phyloP scores from a whole-genome alignment of 2,329 filamentous ascomycete genomes.

The Mycogone perniciosa region DNA sequence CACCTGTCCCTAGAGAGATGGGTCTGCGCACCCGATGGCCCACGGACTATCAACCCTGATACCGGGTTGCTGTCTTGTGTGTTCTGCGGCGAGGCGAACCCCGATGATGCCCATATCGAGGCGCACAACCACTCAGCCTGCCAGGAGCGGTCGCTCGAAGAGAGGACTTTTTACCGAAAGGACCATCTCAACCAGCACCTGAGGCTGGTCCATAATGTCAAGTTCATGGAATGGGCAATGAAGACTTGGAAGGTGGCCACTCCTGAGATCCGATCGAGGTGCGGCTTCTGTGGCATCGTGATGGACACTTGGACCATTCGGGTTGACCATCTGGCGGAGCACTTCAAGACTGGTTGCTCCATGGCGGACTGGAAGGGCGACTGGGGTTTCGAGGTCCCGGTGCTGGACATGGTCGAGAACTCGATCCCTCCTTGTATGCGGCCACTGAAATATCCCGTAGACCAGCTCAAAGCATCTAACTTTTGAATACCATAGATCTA shows the following conservation, averaged over 20 bases:
- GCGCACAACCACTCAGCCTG: slow-evolving; percentile 48
- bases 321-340: slow-evolving; percentile 59
- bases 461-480: slow-evolving; percentile 35
- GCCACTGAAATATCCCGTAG: slow-evolving; percentile 30
- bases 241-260: slow-evolving; percentile 55
- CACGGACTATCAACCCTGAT: slow-evolving; percentile 50
- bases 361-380: slow-evolving; percentile 67
- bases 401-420: slow-evolving; percentile 59
- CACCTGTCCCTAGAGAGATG: slow-evolving; percentile 59
- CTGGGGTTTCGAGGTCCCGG: slow-evolving; percentile 58
- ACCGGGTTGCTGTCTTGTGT: slow-evolving; percentile 52
- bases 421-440: slow-evolving; percentile 59
- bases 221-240: slow-evolving; percentile 59
- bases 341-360: slow-evolving; percentile 59
- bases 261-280: slow-evolving; percentile 56
- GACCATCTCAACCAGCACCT: slow-evolving; percentile 62
- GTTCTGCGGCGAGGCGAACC: slow-evolving; percentile 52
- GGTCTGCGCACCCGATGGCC: slow-evolving; percentile 57
- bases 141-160: slow-evolving; percentile 55
- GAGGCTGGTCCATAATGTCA: slow-evolving; percentile 55
- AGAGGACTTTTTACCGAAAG: slow-evolving; percentile 61
- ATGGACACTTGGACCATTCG: slow-evolving; percentile 57
- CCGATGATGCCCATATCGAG: slow-evolving; percentile 28
- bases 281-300: slow-evolving; percentile 58
- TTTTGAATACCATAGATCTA: slow-evolving; percentile 44